Percentiles rank a stretch among this genome's conserved stretches.
These are phyloP conservation scores for Termitomyces sp. DNA, from an alignment of 768 basidiomycete genomes.

Conservation along the genomic window DNA sequence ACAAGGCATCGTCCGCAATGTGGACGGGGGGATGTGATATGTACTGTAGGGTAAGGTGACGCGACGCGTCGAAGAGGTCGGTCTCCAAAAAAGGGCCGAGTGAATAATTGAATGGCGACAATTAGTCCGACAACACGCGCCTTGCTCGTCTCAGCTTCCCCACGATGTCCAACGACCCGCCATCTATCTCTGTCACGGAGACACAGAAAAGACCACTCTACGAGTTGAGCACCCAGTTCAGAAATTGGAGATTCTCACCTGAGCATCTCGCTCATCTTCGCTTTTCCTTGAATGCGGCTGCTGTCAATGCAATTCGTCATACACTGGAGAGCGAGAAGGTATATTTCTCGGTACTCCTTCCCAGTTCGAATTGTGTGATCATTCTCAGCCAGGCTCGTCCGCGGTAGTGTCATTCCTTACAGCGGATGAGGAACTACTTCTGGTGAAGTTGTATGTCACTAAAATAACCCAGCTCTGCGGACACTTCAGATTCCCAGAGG, in stretches of 20 bases:
- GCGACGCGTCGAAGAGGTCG: too few relatives aligned
- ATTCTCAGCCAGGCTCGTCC: constrained; percentile 65
- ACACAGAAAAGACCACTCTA: constrained; percentile 47
- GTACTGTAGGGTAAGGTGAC: too few relatives aligned
- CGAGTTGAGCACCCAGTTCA: constrained; percentile 75
- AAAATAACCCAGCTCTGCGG: constrained; percentile 85
- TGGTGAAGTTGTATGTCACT: constrained; percentile 85
- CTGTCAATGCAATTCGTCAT: constrained; percentile 69
- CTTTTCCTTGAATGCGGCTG: constrained; percentile 62
- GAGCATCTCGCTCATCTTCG: constrained; percentile 60
- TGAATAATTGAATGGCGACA: too few relatives aligned
- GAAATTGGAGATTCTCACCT: constrained; percentile 85
- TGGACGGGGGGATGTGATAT: too few relatives aligned
- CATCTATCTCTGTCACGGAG: not conserved
- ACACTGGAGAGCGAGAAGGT: constrained; percentile 83
- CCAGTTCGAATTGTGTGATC: constrained; percentile 14
- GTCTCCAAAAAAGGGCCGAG: too few relatives aligned
- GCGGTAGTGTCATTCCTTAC: constrained; percentile 64
- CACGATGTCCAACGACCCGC: constrained; percentile 4
- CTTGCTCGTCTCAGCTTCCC: not conserved
- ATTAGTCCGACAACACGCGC: not conserved
- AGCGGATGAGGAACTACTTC: constrained; percentile 78
- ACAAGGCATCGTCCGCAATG: too few relatives aligned
- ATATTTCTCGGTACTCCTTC: constrained; percentile 16
- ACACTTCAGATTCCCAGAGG: constrained; percentile 83